Conservation (phyloP, 164 flowering plant species). For the Aristolochia californica region DNA sequence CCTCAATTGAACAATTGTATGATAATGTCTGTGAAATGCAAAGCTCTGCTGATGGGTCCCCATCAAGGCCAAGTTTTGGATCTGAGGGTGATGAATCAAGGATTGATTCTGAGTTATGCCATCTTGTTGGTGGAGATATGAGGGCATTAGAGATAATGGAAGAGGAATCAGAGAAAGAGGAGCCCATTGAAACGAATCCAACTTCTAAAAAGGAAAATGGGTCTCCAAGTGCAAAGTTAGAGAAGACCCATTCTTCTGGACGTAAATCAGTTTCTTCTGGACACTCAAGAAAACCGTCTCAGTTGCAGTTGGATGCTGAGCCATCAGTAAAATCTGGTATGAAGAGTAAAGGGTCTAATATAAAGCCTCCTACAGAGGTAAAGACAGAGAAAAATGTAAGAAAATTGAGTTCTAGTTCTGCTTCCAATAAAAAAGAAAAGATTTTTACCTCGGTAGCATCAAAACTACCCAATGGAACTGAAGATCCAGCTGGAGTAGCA, state of each 20-base stretch:
- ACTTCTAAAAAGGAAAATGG: slow-evolving; percentile 35
- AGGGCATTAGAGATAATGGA: slow-evolving; percentile 58
- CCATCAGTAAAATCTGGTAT: slow-evolving; percentile 33
- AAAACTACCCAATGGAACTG: slow-evolving; percentile 33
- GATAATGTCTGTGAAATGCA: slow-evolving; percentile 85
- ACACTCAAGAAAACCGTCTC: slow-evolving; percentile 30
- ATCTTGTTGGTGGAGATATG: slow-evolving; percentile 79
- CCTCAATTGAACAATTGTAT: slow-evolving; percentile 67
- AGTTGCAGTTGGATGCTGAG: slow-evolving; percentile 25
- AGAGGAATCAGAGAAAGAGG: slow-evolving; percentile 24
- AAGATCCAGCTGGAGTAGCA: slow-evolving; percentile 35
- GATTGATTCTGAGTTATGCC: slow-evolving; percentile 76
- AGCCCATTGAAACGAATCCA: slow-evolving; percentile 25
- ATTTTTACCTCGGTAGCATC: slow-evolving; percentile 21
- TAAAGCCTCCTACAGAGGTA: slow-evolving; percentile 41
- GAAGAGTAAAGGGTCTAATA: slow-evolving; percentile 28
- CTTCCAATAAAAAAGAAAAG: slow-evolving; percentile 32
- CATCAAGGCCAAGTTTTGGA: slow-evolving; percentile 62
- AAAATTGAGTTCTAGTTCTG: slow-evolving; percentile 23
- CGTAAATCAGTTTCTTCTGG: slow-evolving; percentile 29
- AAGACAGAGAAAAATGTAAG: slow-evolving; percentile 20
- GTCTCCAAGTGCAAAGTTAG: slow-evolving; percentile 13
- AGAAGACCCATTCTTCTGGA: slow-evolving; percentile 23
- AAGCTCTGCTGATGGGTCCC: slow-evolving; percentile 67
- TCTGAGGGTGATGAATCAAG: slow-evolving; percentile 77